Base-by-base conservation (phyloP, 1,139 yeast genomes). In the Geotrichum macrosporum region DNA sequence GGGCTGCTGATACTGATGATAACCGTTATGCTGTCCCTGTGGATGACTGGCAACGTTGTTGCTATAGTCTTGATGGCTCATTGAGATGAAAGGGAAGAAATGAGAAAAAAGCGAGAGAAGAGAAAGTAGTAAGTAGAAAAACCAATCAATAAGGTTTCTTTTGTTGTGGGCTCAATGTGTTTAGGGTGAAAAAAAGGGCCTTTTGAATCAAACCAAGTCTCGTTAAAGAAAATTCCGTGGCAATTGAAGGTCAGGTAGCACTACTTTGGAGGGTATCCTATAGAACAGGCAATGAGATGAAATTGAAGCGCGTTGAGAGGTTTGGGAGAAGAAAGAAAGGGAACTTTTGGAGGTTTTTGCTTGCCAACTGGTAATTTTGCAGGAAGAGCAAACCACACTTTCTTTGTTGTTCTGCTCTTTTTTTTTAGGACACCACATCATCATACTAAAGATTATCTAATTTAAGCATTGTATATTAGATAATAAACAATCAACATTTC, bases 1-100 rank as follows among this genome's bases (percentile, higher is more conserved):
- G 9, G 30, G 36, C 20, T 21, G 43, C 38, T 16, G 36, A 10
- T 26, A 22, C n/a, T 16, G 20, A 10, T 8, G 12, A 18, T 21
- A 21, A 29, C n/a, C 26, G 19, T 2, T 38, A 5, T 31, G 12
- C 8, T 31, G 37, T 13, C 33, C 37, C n/a, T 32, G 19, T 10
- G 10, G 31, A 8, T 35, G 38, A 29, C 29, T 13, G 13, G 13
- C 29, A 35, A 35, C 15, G 18, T 35, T 35, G 38, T 6, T 29
- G n/a, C 15, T 29, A n/a, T 21, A 35, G 27, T 35, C 38, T 27
- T 35, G 38, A 12, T 12, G 20, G 29, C 22, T 35, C 38, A 35
- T 35, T 13, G 18, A 13, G 15, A 31, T 12, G 10, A 16, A 13
- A 13, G 10, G 34, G 15, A 18, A 33, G 13, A 13, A 33, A 24